Conservation (phyloP, 805 yeast genomes). For the Phaffomyces opuntiae region DNA sequence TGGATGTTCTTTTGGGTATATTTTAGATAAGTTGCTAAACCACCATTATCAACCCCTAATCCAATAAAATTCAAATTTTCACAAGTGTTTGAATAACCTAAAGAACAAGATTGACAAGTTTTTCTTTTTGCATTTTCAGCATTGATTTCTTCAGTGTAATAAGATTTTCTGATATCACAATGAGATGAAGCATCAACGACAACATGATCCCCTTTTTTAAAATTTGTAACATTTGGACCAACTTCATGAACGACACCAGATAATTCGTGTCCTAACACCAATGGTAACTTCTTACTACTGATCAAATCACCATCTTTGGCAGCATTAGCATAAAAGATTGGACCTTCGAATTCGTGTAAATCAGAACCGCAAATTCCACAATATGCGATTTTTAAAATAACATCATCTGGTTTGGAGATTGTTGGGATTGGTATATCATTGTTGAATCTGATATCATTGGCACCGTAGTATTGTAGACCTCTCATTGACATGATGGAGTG, state of each 20-base stretch:
- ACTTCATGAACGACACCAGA: slow-evolving; percentile 50
- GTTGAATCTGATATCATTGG: slow-evolving; percentile 30
- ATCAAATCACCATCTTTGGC: slow-evolving; percentile 28
- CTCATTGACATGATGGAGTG: slow-evolving; percentile 25
- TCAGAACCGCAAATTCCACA: slow-evolving; percentile 60
- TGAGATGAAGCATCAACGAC: slow-evolving; percentile 46
- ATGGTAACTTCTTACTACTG: slow-evolving; percentile 37
- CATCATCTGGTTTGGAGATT: slow-evolving; percentile 31
- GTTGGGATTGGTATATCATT: slow-evolving; percentile 28
- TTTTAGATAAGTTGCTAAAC: slow-evolving; percentile 37
- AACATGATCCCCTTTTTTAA: slow-evolving; percentile 48
- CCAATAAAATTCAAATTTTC: slow-evolving; percentile 38
- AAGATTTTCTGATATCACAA: slow-evolving; percentile 31
- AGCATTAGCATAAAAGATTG: slow-evolving; percentile 53
- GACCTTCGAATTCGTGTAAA: slow-evolving; percentile 51
- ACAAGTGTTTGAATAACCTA: slow-evolving; percentile 41
- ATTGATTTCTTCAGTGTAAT: slow-evolving; percentile 15
- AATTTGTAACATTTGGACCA: slow-evolving; percentile 42
- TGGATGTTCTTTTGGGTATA: slow-evolving; percentile 33
- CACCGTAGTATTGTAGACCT: slow-evolving; percentile 35
- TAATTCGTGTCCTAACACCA: slow-evolving; percentile 57
- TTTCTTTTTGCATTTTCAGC: slow-evolving; percentile 14
- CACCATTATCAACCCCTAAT: slow-evolving; percentile 44
- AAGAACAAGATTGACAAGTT: slow-evolving; percentile 37
- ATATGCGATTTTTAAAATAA: slow-evolving; percentile 37